Percentiles rank a stretch among this genome's conserved stretches.
phyloP scores from a whole-genome alignment of 163 green algal species.

The Chloromonas sp. region DNA sequence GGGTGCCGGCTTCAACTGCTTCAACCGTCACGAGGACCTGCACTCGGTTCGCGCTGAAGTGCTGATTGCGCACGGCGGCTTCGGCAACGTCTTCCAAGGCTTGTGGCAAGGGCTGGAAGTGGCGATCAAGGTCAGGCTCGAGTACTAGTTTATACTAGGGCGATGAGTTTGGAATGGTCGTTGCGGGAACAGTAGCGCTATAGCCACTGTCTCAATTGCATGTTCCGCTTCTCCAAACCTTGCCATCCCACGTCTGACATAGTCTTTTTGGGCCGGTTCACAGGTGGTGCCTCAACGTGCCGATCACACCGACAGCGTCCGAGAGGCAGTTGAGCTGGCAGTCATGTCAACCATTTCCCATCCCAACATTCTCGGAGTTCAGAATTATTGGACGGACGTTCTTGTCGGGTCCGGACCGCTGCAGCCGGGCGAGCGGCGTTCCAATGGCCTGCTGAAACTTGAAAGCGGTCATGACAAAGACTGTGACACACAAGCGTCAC shows the following conservation, averaged over 20 bases:
- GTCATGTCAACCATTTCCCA: slow-evolving; percentile 24
- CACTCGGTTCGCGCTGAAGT: background rate
- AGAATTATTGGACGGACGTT: slow-evolving; percentile 13
- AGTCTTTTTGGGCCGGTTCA: background rate
- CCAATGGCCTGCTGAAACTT: slow-evolving; percentile 9
- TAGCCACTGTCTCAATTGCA: too few species aligned
- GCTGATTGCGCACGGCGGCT: slow-evolving; percentile 23
- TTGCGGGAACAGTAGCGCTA: too few species aligned
- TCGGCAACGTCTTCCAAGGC: slow-evolving; percentile 27
- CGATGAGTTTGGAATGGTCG: too few species aligned
- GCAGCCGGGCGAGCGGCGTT: background rate
- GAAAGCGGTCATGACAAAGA: background rate
- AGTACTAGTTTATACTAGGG: too few species aligned
- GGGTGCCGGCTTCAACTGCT: background rate
- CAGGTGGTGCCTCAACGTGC: slow-evolving; percentile 10
- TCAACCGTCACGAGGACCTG: slow-evolving; percentile 13
- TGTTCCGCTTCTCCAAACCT: too few species aligned
- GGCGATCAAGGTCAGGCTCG: slow-evolving; percentile 26
- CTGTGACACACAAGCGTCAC: background rate
- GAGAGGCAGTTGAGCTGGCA: slow-evolving; percentile 28
- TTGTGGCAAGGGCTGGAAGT: slow-evolving; percentile 27
- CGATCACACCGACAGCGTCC: slow-evolving; percentile 7
- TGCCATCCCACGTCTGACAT: background rate
- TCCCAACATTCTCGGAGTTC: slow-evolving; percentile 21
- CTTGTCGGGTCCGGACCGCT: background rate